phyloP scores from a whole-genome alignment of 1,284 basidiomycete genomes.

The Cutaneotrichosporon cutaneum region DNA sequence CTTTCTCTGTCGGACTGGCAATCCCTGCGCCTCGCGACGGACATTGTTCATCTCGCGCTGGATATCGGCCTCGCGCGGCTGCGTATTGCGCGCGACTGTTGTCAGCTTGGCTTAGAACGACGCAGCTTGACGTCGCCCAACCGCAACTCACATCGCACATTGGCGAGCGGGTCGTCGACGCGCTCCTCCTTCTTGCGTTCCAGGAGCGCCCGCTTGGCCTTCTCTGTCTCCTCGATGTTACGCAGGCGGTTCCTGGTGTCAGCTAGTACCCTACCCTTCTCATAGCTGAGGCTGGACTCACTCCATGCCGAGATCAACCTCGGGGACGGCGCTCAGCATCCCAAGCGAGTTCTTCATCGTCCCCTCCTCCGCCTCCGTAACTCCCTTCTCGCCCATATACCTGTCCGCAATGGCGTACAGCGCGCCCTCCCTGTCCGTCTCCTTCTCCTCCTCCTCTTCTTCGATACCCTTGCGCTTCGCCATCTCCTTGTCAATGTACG shows the following conservation, averaged over 20 bases:
- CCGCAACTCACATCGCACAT: slow-evolving; percentile 75
- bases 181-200: slow-evolving; percentile 58
- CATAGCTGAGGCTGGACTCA: slow-evolving; percentile 55
- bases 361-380: slow-evolving; percentile 66
- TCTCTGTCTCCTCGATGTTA: slow-evolving; percentile 96
- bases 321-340: slow-evolving; percentile 95
- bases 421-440: slow-evolving; percentile 61
- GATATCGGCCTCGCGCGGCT: slow-evolving; percentile 71
- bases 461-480: slow-evolving; percentile 65
- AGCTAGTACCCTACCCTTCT: slow-evolving; percentile 9
- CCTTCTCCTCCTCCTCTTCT: slow-evolving; percentile 55
- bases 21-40: slow-evolving; percentile 74
- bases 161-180: slow-evolving; percentile 67
- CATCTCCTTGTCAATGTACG: slow-evolving; percentile 92
- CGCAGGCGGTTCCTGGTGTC: slow-evolving; percentile 70
- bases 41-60: slow-evolving; percentile 81
- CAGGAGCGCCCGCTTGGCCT: slow-evolving; percentile 79
- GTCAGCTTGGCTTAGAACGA: background rate
- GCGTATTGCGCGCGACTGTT: slow-evolving; percentile 75
- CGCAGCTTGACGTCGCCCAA: background rate
- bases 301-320: slow-evolving; percentile 98
- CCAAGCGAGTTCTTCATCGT: slow-evolving; percentile 86
- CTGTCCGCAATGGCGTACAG: slow-evolving; percentile 75
- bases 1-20: slow-evolving; percentile 58
- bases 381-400: slow-evolving; percentile 51